Base-by-base conservation (phyloP, 202 grass and related monocot genomes). In the Panicum hallii region DNA sequence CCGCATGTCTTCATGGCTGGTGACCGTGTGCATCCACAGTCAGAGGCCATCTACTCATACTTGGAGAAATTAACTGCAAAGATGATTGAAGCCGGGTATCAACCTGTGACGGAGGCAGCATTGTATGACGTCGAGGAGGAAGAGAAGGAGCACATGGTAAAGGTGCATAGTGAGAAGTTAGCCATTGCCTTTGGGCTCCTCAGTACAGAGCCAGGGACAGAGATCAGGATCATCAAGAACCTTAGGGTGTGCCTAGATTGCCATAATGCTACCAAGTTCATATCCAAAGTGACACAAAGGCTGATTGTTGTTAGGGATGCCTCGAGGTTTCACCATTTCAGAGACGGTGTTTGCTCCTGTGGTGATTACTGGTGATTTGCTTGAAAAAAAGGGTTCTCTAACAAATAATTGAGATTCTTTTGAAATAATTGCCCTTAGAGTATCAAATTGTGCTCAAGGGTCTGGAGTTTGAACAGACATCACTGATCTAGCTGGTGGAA, bases 161-260 rank as follows among this genome's bases (percentile, higher is more conserved):
- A 85, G 71, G 86, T 97, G 78, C 95, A 97, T 68, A 97, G 92
- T 19, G 92, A 97, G 76, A 92, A 92, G 65, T 67, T 94, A 50
- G 92, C 92, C 2, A 94, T 92, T 5, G 64, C 82, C 44, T 90
- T 94, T 83, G 92, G 90, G 32, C 53, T 97, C 17, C 70, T 97
- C 8, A 94, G 56, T 69, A 88, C 92, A 9, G 76, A 89, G 30
- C 80, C 90, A 0, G 94, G 92, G 65, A 83, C 74, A 4, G 90
- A 92, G 82, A 93, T 97, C 81, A 94, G 92, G 87, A 94, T 97
- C 22, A 92, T 97, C 45, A 91, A 94, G 58, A 94, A 93, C 58
- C 89, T 94, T 63, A 87, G 95, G 79, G 93, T 93, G 36, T 97
- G 92, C 50, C 79, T 89, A 65, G 95, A 95, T 61, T 97, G 90